Evolutionary conservation across 805 yeast species (phyloP).

Genomic region (Candida pini): DNA sequence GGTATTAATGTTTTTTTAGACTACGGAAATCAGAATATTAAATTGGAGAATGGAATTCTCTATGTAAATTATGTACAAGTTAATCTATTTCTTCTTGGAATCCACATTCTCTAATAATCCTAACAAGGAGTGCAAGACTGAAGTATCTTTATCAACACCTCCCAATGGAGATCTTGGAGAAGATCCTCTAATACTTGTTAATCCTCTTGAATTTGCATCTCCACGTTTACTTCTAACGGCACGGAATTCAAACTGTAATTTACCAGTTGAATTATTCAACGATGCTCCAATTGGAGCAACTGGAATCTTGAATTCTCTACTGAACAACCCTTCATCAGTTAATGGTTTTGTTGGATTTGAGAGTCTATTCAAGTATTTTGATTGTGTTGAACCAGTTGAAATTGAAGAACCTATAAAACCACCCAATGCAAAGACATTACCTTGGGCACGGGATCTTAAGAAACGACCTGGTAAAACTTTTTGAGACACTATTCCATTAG

Average conservation of each 20-base stretch:
- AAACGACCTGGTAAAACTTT: constrained; percentile 66
- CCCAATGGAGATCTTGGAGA: constrained; percentile 19
- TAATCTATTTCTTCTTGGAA: constrained; percentile 7
- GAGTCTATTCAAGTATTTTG: constrained; percentile 16
- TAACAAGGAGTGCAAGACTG: constrained; percentile 18
- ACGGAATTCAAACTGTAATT: constrained; percentile 18
- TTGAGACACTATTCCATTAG: constrained; percentile 55
- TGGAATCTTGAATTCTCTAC: constrained; percentile 26
- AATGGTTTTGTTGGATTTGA: constrained; percentile 16
- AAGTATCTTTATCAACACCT: constrained; percentile 16
- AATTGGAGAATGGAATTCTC: neutral
- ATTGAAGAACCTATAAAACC: constrained; percentile 33
- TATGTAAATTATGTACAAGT: neutral
- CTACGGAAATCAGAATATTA: too few species aligned
- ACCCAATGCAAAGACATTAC: constrained; percentile 51
- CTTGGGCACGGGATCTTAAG: constrained; percentile 36
- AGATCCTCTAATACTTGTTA: constrained; percentile 10
- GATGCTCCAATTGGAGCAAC: constrained; percentile 22
- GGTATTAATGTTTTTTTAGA: too few species aligned
- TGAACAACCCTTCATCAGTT: constrained; percentile 19
- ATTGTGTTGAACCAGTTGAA: constrained; percentile 20
- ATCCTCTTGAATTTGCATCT: constrained; percentile 3
- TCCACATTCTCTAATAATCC: constrained; percentile 18
- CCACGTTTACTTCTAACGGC: constrained; percentile 16
- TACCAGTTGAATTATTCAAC: constrained; percentile 18